These are phyloP conservation scores for Teratosphaeria epicoccoides DNA, from an alignment of 2,329 filamentous ascomycete species.

Conservation along the genomic window DNA sequence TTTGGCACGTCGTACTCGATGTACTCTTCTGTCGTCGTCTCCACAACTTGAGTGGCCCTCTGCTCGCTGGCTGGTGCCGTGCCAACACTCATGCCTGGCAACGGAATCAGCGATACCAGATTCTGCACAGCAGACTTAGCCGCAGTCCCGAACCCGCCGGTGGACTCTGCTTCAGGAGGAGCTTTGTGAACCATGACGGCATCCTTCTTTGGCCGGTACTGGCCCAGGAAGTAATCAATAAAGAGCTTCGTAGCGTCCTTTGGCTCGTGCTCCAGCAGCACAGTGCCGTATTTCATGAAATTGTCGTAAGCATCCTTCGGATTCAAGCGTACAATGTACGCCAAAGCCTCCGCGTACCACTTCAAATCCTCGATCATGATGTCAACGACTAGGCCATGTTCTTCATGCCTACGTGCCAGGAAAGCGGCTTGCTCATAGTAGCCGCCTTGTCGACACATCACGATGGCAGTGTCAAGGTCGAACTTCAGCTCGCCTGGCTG, in stretches of 20 bases:
- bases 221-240: slow-evolving; percentile 87
- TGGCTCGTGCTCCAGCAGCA: slow-evolving; percentile 78
- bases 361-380: slow-evolving; percentile 94
- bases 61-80: slow-evolving; percentile 32
- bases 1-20: slow-evolving; percentile 66
- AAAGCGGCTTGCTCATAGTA: slow-evolving; percentile 97
- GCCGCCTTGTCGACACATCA: slow-evolving; percentile 93
- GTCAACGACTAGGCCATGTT: slow-evolving; percentile 87
- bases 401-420: slow-evolving; percentile 83
- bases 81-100: slow-evolving; percentile 70
- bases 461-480: slow-evolving; percentile 90
- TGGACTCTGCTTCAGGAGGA: slow-evolving; percentile 13
- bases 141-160: slow-evolving; percentile 28
- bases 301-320: slow-evolving; percentile 75
- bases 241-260: slow-evolving; percentile 75
- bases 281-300: slow-evolving; percentile 88
- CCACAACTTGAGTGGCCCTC: slow-evolving; percentile 37
- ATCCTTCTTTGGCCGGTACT: slow-evolving; percentile 64
- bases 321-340: slow-evolving; percentile 83
- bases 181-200: slow-evolving; percentile 41
- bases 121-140: slow-evolving; percentile 76
- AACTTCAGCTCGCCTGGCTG: slow-evolving; percentile 91
- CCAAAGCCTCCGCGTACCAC: slow-evolving; percentile 74
- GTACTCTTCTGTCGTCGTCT: slow-evolving; percentile 41
- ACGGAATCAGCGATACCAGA: slow-evolving; percentile 67